Percentiles rank a stretch among this genome's conserved stretches.
Conservation (phyloP, 176 grass and related monocot genomes). For the Triticum turgidum region DNA sequence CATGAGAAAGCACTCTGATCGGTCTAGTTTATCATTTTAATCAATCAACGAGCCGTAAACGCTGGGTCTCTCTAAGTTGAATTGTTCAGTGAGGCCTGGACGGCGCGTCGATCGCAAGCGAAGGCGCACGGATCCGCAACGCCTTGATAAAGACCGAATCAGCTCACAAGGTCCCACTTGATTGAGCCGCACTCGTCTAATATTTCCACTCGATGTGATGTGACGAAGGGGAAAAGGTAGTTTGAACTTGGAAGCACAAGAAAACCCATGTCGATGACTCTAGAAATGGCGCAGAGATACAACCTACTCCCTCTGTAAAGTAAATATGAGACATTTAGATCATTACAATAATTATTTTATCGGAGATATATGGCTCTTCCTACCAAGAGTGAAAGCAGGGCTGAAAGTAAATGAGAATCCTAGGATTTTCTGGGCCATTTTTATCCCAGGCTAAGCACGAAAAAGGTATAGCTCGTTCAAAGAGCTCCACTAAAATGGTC, state of each 20-base stretch:
- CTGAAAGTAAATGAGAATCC: no score
- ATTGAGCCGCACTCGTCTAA: no score
- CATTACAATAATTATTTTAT: not conserved
- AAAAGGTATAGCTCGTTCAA: conserved; percentile 31
- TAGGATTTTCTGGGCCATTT: no score
- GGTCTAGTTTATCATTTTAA: not conserved
- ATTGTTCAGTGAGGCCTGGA: not conserved
- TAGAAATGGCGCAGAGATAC: not conserved
- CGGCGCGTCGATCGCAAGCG: not conserved
- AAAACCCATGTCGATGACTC: conserved; percentile 4
- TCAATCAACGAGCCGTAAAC: not conserved
- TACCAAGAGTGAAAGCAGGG: no score
- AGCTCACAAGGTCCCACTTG: not conserved
- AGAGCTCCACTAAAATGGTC: not conserved
- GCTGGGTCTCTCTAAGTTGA: not conserved
- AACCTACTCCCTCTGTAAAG: no score
- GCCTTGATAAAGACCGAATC: conserved; percentile 28
- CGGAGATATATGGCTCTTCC: no score
- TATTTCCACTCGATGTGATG: not conserved
- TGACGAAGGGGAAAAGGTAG: conserved; percentile 11
- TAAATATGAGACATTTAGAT: no score
- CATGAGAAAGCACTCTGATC: not conserved
- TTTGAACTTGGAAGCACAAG: not conserved
- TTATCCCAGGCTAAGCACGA: no score
- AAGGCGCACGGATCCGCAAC: conserved; percentile 9